Evolutionary conservation across 2,329 filamentous ascomycete species (phyloP).

Genomic region (Colletotrichum caudatum): DNA sequence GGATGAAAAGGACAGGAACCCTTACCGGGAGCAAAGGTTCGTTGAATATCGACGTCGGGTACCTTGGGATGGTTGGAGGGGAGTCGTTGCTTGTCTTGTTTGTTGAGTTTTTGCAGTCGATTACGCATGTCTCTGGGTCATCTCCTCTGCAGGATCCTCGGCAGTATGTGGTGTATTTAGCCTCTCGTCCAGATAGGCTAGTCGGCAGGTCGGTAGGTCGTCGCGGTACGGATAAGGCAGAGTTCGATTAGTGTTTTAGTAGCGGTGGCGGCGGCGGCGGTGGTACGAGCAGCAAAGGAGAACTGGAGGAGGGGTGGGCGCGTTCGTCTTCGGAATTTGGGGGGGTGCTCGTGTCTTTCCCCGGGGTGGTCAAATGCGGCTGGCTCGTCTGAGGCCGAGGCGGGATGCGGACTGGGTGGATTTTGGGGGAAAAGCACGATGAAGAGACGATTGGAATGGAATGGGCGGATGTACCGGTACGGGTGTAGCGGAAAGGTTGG

Average conservation of each 20-base stretch:
- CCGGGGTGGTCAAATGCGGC: constrained; percentile 30
- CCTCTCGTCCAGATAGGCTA: constrained; percentile 10
- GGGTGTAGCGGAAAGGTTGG: neutral
- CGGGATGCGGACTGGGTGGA: constrained; percentile 12
- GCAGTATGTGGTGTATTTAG: neutral
- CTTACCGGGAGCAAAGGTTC: constrained; percentile 46
- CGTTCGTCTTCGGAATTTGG: constrained; percentile 20
- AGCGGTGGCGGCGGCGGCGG: neutral
- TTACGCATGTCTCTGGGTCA: constrained; percentile 49
- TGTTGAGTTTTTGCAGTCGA: constrained; percentile 46
- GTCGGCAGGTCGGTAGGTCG: constrained; percentile 22
- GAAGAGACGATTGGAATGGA: constrained; percentile 1
- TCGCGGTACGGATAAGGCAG: constrained; percentile 8
- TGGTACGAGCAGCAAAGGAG: constrained; percentile 26
- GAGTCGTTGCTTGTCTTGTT: constrained; percentile 48
- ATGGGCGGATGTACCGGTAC: constrained; percentile 15
- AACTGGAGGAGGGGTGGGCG: constrained; percentile 13
- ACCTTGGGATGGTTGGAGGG: constrained; percentile 26
- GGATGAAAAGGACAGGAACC: constrained; percentile 20
- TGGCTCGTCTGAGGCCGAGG: constrained; percentile 35
- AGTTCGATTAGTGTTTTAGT: constrained; percentile 18
- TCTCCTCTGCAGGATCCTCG: constrained; percentile 1
- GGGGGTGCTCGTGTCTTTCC: constrained; percentile 7
- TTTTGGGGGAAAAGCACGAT: neutral
- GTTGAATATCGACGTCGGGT: constrained; percentile 52